Evolutionary conservation across 352 stramenopile genomes (phyloP).

Genomic region (Pythium volutum): DNA sequence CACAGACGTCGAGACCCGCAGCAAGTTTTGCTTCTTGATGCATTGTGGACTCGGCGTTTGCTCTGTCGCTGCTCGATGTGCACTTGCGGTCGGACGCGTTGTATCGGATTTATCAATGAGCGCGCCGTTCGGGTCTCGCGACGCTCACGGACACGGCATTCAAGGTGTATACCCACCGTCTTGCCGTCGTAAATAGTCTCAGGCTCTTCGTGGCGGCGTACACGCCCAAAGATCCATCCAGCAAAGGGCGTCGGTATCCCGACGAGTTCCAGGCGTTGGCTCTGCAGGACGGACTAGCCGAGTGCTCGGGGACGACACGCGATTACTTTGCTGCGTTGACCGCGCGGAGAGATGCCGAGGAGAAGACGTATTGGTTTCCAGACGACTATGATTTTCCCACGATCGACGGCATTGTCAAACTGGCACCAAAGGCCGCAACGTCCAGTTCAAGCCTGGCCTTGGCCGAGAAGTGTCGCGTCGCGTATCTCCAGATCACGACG

Average conservation of each 20-base stretch:
- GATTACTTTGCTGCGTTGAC: not conserved
- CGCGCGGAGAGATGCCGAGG: conserved; percentile 13
- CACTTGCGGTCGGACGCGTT: not conserved
- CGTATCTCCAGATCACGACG: conserved; percentile 26
- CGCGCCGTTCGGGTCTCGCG: not conserved
- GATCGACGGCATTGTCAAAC: conserved; percentile 28
- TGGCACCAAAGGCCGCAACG: not conserved
- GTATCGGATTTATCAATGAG: not conserved
- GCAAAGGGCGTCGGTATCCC: not conserved
- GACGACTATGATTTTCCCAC: conserved; percentile 26
- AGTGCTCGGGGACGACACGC: not conserved
- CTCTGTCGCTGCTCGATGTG: not conserved
- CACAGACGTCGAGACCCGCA: no score
- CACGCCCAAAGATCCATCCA: not conserved
- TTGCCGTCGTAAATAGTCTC: not conserved
- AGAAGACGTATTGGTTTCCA: conserved; percentile 26
- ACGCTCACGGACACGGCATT: not conserved
- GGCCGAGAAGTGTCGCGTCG: conserved; percentile 7
- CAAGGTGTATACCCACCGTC: not conserved
- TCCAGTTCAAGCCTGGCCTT: no score
- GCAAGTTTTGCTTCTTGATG: no score
- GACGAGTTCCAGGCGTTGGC: not conserved
- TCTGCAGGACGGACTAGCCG: not conserved
- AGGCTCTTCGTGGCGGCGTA: not conserved
- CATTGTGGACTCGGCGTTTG: not conserved